phyloP scores from a whole-genome alignment of 108 stramenopile species.

The Nitzschia palea region DNA sequence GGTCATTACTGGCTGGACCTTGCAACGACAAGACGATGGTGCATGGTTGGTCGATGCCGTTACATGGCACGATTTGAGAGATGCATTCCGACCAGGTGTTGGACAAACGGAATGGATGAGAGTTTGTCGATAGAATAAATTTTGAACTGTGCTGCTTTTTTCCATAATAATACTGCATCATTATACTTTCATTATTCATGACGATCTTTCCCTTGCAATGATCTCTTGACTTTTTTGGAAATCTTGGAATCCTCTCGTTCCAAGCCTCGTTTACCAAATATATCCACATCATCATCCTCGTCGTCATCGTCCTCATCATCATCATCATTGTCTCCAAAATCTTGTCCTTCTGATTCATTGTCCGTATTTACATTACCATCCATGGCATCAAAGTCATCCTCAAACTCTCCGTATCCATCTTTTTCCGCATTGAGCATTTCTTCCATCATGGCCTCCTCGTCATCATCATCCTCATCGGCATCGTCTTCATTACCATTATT shows the following conservation, averaged over 20 bases:
- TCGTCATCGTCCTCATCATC: constrained; percentile 38
- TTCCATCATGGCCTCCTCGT: constrained; percentile 71
- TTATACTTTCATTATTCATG: neutral
- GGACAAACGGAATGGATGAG: constrained; percentile 60
- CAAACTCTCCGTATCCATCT: constrained; percentile 56
- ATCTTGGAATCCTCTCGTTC: neutral
- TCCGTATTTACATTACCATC: constrained; percentile 20
- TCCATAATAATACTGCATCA: neutral
- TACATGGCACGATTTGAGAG: constrained; percentile 66
- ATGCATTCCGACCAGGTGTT: constrained; percentile 53
- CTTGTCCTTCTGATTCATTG: too few species aligned
- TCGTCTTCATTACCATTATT: constrained; percentile 5
- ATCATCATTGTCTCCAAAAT: neutral
- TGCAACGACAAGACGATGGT: constrained; percentile 31
- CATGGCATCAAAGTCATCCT: constrained; percentile 59
- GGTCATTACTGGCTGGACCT: constrained; percentile 43
- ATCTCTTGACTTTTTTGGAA: constrained; percentile 3
- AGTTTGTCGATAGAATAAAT: constrained; percentile 33
- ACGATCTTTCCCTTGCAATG: neutral
- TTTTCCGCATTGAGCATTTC: constrained; percentile 64
- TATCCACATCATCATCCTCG: constrained; percentile 8
- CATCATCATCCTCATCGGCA: constrained; percentile 51
- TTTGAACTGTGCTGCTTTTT: neutral
- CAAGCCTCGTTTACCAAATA: constrained; percentile 16
- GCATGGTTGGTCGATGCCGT: constrained; percentile 50